Evolutionary conservation across 75 land plant genomes (phyloP).

Genomic region (Pinus albicaulis): DNA sequence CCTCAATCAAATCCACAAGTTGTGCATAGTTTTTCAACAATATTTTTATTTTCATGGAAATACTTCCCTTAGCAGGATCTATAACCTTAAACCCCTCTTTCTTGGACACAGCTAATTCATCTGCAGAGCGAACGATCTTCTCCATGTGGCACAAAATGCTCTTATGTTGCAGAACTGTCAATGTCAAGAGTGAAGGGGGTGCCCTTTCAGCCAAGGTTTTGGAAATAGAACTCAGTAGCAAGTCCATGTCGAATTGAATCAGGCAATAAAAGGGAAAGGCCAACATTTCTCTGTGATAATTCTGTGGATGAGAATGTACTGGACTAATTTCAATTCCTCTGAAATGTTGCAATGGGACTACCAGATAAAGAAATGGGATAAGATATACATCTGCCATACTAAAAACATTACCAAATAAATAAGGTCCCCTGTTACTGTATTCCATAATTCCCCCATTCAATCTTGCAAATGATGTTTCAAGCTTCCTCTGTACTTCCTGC

Average conservation of each 20-base stretch:
- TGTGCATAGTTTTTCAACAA: conserved; percentile 50
- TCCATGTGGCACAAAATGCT: conserved; percentile 70
- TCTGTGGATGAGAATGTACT: conserved; percentile 10
- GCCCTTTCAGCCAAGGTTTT: conserved; percentile 17
- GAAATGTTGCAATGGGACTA: conserved; percentile 20
- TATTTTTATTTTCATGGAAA: conserved; percentile 48
- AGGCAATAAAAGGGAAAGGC: conserved; percentile 28
- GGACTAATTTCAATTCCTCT: conserved; percentile 36
- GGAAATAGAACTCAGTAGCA: conserved; percentile 19
- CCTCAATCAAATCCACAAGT: conserved; percentile 68
- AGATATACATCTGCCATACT: conserved; percentile 48
- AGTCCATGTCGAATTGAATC: conserved; percentile 27
- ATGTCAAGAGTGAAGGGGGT: conserved; percentile 40
- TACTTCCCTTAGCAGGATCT: conserved; percentile 36
- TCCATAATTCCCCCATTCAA: conserved; percentile 29
- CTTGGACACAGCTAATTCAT: conserved; percentile 42
- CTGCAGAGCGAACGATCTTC: conserved; percentile 53
- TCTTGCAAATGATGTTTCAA: conserved; percentile 28
- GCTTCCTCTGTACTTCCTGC: conserved; percentile 13
- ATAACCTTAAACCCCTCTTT: conserved; percentile 13
- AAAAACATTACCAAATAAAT: conserved; percentile 36
- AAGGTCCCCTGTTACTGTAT: conserved; percentile 24
- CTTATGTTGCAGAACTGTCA: conserved; percentile 63
- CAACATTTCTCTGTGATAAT: conserved; percentile 29
- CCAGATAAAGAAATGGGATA: conserved; percentile 36